Base-by-base conservation (phyloP, 495 filamentous ascomycete genomes). In the Penicillium coffeae region DNA sequence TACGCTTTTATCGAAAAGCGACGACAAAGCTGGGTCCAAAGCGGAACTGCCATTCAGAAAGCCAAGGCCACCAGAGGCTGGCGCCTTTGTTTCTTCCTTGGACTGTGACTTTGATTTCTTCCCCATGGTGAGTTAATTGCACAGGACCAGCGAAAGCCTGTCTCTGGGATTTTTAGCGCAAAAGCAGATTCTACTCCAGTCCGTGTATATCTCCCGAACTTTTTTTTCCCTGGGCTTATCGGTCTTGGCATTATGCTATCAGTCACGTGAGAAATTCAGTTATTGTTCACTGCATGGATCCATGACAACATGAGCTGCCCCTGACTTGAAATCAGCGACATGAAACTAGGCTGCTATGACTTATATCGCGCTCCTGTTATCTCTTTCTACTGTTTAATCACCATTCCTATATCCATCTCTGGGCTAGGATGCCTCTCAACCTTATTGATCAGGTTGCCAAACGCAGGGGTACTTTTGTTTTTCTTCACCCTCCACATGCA, bases 1-100 rank as follows among this genome's bases (percentile, higher is more conserved):
- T 74, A 93, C 90, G 72, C 88, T 92, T 21, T 79, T 74, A 21
- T 85, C 76, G 68, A 96, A 96, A 20, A 96, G 77, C 40, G 87
- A 85, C 51, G 86, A 82, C 54, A 96, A 60, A 44, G 75, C 68
- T 51, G 88, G 85, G 71, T 96, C 88, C 54, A 94, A 75, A 51
- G 78, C 61, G 19, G 61, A 65, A 45, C 59, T 61, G 20, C 60
- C 59, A 14, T 30, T 30, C 4, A 75, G 52, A 41, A 77, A 64
- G 21, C 72, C 60, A 48, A 69, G 47, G 37, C 54, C 53, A 19
- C 36, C 58, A 34, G 42, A 45, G 42, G 43, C 47, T 16, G 44
- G 45, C 16, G 56, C 34, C 50, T 55, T 44, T 50, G 56, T 30
- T 32, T 59, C 55, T 39, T 21, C 52, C 38, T 56, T 58, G 21